Evolutionary conservation across 208 protist species (phyloP).

Genomic region (Leptomonas seymouri): DNA sequence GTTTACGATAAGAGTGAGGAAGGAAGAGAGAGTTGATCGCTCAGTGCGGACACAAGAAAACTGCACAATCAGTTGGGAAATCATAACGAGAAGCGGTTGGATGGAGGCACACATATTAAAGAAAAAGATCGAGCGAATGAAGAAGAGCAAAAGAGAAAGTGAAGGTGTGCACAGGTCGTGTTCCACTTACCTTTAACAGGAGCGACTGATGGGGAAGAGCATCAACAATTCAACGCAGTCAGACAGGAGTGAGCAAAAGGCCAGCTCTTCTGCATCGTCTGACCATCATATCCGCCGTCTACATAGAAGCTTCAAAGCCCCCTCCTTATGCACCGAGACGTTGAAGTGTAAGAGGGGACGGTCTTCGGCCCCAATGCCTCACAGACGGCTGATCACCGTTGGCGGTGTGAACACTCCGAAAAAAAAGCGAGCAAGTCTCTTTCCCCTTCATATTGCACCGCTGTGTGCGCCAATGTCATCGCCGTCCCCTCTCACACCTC

Average conservation of each 20-base stretch:
- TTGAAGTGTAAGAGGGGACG: not conserved
- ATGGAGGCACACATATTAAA: not conserved
- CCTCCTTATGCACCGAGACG: not conserved
- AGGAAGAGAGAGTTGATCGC: slow-evolving; percentile 3
- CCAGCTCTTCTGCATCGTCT: no score
- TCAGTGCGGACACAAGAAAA: not conserved
- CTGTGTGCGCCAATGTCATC: no score
- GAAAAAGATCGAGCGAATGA: not conserved
- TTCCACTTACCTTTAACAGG: not conserved
- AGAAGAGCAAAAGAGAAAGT: not conserved
- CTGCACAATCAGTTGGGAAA: not conserved
- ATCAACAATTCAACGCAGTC: no score
- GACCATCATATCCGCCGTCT: no score
- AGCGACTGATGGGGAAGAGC: no score
- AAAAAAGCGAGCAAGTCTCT: no score
- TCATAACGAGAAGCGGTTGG: not conserved
- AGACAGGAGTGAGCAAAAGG: no score
- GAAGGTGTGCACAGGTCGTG: not conserved
- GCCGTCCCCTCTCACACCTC: no score
- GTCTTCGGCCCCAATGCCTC: not conserved
- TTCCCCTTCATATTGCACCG: no score
- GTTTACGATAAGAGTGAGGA: slow-evolving; percentile 1
- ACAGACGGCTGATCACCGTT: no score
- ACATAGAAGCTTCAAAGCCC: no score
- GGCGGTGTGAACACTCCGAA: no score